Conservation (phyloP, 768 basidiomycete species). For the Tremella yokohamensis region DNA sequence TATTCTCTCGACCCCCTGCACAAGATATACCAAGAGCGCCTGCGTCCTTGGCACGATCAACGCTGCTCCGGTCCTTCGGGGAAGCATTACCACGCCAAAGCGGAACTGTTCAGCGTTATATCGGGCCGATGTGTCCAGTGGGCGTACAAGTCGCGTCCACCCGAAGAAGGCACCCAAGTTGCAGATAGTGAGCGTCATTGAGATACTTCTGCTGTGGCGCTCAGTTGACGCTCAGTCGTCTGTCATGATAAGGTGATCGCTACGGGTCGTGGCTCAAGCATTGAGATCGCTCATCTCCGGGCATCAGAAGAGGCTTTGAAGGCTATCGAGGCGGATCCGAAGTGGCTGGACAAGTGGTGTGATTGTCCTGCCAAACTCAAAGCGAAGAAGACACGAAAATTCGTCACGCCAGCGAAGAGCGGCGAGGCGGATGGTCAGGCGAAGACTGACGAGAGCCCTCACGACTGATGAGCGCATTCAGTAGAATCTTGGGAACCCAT, state of each 20-base stretch:
- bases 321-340: neutral
- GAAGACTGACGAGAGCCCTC: no score
- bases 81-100: neutral
- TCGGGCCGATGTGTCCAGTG: no score
- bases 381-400: neutral
- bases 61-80: neutral
- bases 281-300: neutral
- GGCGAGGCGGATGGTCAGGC: no score
- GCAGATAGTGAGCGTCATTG: no score
- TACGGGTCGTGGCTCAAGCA: neutral
- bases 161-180: no score
- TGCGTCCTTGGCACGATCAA: neutral
- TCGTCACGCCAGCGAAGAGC: no score
- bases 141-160: no score
- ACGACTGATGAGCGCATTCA: no score
- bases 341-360: constrained; percentile 11
- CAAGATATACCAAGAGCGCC: neutral
- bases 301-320: neutral
- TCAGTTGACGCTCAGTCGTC: constrained; percentile 1
- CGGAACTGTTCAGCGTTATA: neutral
- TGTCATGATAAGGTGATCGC: neutral
- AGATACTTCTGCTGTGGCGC: neutral
- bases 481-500: no score
- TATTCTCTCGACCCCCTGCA: neutral
- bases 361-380: constrained; percentile 7